Evolutionary conservation across 2,329 filamentous ascomycete species (phyloP).

Genomic region (Colletotrichum incanum): DNA sequence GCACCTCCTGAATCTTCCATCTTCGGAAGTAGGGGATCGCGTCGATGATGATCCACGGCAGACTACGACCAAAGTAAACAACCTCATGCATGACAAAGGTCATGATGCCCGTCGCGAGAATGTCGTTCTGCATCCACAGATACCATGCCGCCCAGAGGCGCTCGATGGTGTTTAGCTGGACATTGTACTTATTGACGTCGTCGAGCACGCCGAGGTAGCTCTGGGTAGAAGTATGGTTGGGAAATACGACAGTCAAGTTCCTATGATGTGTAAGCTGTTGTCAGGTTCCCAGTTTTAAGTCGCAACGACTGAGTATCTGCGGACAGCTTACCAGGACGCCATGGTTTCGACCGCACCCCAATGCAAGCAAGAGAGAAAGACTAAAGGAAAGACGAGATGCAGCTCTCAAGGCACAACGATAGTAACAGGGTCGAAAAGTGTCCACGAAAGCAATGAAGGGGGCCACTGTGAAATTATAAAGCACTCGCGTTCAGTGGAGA

Average conservation of each 20-base stretch:
- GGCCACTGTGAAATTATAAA: constrained; percentile 14
- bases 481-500: constrained; percentile 8
- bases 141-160: constrained; percentile 97
- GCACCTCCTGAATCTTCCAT: constrained; percentile 93
- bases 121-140: constrained; percentile 97
- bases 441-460: not conserved
- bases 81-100: constrained; percentile 95
- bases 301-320: not conserved
- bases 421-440: not conserved
- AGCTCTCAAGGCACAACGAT: constrained; percentile 1
- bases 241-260: constrained; percentile 65
- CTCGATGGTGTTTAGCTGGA: constrained; percentile 89
- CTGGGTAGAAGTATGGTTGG: constrained; percentile 62
- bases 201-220: constrained; percentile 73
- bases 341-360: constrained; percentile 16
- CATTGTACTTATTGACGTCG: constrained; percentile 80
- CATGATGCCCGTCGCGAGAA: constrained; percentile 96
- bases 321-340: constrained; percentile 32
- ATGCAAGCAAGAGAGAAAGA: not conserved
- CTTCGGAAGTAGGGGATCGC: constrained; percentile 89
- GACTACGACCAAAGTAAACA: constrained; percentile 91
- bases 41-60: constrained; percentile 96
- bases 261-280: constrained; percentile 50
- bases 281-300: not conserved
- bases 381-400: not conserved